Evolutionary conservation across 164 flowering plant genomes (phyloP).

Genomic region (Santalum album): DNA sequence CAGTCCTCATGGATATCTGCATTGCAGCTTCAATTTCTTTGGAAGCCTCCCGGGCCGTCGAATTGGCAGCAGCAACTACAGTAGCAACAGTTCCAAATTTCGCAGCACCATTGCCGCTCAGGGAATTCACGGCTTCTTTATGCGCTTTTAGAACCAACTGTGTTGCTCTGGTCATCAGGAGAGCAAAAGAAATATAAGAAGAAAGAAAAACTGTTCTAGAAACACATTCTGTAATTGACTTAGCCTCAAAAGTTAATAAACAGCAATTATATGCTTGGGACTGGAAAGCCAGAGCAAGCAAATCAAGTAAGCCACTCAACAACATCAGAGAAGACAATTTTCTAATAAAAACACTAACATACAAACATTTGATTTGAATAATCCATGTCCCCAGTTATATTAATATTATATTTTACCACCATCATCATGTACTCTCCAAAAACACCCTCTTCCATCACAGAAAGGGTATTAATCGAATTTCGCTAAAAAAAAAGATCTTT

Average conservation of each 20-base stretch:
- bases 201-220: neutral
- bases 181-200: neutral
- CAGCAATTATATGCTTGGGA: too few species aligned
- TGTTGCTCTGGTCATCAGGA: slow-evolving; percentile 50
- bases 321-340: neutral
- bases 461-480: too few species aligned
- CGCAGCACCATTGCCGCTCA: slow-evolving; percentile 84
- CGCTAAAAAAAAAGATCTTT: too few species aligned
- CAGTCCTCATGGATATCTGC: slow-evolving; percentile 78
- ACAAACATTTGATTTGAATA: too few species aligned
- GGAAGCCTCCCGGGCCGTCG: slow-evolving; percentile 75
- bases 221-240: neutral
- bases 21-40: slow-evolving; percentile 97
- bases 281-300: neutral
- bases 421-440: too few species aligned
- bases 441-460: too few species aligned
- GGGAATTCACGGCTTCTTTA: slow-evolving; percentile 89
- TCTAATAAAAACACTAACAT: neutral
- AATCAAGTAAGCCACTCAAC: neutral
- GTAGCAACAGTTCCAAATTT: slow-evolving; percentile 86
- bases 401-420: too few species aligned
- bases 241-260: neutral
- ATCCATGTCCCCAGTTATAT: too few species aligned
- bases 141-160: slow-evolving; percentile 91
- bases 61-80: slow-evolving; percentile 96